Conservation (phyloP, 192 early-diverging fungal species). For the Entomortierella beljakovae region DNA sequence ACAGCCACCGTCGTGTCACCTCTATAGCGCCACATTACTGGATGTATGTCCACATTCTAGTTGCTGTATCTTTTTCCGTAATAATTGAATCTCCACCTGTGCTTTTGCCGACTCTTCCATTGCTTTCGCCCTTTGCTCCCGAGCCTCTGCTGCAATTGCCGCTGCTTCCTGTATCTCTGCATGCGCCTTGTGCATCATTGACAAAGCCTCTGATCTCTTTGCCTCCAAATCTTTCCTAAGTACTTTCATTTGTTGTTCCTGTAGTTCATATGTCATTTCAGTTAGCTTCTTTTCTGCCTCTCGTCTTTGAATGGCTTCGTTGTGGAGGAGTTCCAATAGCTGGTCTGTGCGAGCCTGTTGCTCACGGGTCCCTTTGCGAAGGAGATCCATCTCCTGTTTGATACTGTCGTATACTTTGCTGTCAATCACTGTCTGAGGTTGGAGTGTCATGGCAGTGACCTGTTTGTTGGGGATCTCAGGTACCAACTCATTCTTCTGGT, state of each 20-base stretch:
- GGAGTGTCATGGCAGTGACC: not conserved
- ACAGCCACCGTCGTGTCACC: no score
- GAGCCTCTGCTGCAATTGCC: constrained; percentile 1
- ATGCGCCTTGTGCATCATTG: constrained; percentile 31
- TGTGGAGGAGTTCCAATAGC: constrained; percentile 8
- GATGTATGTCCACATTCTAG: no score
- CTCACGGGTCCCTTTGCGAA: constrained; percentile 12
- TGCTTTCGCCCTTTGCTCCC: constrained; percentile 19
- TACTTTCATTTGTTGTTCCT: not conserved
- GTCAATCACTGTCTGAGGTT: not conserved
- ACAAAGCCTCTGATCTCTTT: constrained; percentile 9
- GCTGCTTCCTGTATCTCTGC: constrained; percentile 10
- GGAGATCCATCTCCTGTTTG: not conserved
- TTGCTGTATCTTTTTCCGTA: not conserved
- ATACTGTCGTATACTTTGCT: not conserved
- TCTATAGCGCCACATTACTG: no score
- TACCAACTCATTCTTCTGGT: no score
- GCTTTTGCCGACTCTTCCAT: not conserved
- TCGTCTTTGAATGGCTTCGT: constrained; percentile 8
- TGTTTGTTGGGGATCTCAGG: no score
- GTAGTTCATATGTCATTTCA: not conserved
- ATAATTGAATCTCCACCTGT: not conserved
- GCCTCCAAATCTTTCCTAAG: constrained; percentile 25
- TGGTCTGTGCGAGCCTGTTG: constrained; percentile 13
- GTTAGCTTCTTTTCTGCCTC: constrained; percentile 10